Conservation (phyloP, 2,329 filamentous ascomycete species). For the Fusarium burgessii region DNA sequence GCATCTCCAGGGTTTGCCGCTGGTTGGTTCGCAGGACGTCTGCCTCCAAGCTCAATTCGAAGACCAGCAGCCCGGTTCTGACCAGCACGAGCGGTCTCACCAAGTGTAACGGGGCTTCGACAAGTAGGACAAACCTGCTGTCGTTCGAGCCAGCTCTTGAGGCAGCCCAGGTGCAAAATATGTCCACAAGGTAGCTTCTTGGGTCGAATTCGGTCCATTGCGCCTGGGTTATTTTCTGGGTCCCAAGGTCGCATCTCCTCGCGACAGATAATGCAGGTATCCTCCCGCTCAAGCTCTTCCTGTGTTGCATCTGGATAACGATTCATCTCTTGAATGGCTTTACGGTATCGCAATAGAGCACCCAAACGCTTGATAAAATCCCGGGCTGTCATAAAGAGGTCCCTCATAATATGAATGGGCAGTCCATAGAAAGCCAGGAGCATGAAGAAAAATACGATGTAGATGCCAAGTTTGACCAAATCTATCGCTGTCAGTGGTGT, state of each 20-base stretch:
- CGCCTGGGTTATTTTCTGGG: constrained; percentile 66
- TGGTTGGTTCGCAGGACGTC: constrained; percentile 35
- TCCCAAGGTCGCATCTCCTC: constrained; percentile 93
- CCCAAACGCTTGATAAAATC: constrained; percentile 92
- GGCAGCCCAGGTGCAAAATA: constrained; percentile 91
- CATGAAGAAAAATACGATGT: constrained; percentile 92
- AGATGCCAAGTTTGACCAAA: constrained; percentile 90
- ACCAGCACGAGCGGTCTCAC: constrained; percentile 43
- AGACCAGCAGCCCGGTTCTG: constrained; percentile 48
- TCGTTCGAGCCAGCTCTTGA: constrained; percentile 96
- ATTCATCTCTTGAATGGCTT: constrained; percentile 95
- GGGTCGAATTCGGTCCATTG: constrained; percentile 85
- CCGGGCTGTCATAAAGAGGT: constrained; percentile 92
- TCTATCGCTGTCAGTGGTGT: constrained; percentile 64
- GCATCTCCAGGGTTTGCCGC: constrained; percentile 40
- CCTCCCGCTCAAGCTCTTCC: constrained; percentile 86
- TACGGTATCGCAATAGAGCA: constrained; percentile 89
- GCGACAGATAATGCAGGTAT: constrained; percentile 97
- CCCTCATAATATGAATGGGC: constrained; percentile 95
- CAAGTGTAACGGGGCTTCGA: constrained; percentile 75
- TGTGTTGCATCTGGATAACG: constrained; percentile 90
- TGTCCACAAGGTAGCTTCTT: constrained; percentile 98
- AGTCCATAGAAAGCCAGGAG: constrained; percentile 94
- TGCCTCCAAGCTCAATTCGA: constrained; percentile 49
- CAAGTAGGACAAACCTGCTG: constrained; percentile 98